Evolutionary conservation across 495 filamentous ascomycete genomes (phyloP), one percentile per base, ranked within the genome.

Genomic region (Aspergillus nidulans): DNA sequence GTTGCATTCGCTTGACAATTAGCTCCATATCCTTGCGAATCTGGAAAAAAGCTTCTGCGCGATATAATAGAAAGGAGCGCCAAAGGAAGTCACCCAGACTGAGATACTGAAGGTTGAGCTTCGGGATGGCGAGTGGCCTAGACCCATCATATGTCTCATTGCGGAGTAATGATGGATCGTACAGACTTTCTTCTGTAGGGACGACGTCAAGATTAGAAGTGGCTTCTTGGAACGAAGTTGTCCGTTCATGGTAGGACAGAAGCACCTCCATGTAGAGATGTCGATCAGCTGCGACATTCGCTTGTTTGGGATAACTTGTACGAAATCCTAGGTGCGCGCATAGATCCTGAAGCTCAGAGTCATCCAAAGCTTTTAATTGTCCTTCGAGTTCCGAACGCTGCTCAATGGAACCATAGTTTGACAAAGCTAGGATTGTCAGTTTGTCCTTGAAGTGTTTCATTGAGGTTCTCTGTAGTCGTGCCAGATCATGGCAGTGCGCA

Each of bases 21-120:
- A 88, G 83, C 64, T 96, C 90, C 58, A 99, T 85, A 58, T 97
- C 88, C 62, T 89, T 91, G 25, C 92, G 82, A 52, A 99, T 92
- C 51, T 90, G 90, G 72, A 91, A 97, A 64, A 97, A 97, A 3
- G 94, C 82, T 69, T 99, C 94, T 57, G 85, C 90, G 20, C 94
- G 83, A 64, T 96, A 89, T 3, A 97, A 79, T 21, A 94, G 78
- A 61, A 97, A 87, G 13, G 92, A 89, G 34, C 94, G 81, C 90
- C 90, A 97, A 9, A 99, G 79, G 60, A 97, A 97, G 67, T 99
- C 94, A 4, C 94, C 91, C 30, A 96, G 82, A 7, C 90, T 92
- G 23, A 99, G 80, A 66, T 99, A 97, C 62, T 97, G 94, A 38
- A 99, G 78, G 64, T 96, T 97, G 46, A 97, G 72, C 61, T 97